Evolutionary conservation across 306 rosid genomes (phyloP).

Genomic region (Rubus parviflorus): DNA sequence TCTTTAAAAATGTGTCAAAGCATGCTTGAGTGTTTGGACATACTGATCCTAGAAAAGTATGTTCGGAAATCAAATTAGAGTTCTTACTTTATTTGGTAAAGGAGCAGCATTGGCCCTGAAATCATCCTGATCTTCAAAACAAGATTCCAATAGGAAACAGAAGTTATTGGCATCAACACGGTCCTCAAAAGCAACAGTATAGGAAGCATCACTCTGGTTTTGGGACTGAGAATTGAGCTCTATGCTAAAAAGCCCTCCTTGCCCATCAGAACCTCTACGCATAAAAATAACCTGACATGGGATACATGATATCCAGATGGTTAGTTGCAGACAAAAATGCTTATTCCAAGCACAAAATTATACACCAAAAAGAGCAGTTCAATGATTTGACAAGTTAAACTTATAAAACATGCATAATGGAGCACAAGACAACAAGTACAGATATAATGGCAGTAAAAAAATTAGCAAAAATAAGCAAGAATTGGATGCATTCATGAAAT

Average conservation of each 20-base stretch:
- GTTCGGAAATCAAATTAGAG: constrained; percentile 3
- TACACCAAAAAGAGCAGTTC: background rate
- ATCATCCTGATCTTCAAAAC: constrained; percentile 68
- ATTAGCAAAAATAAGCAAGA: background rate
- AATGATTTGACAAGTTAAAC: background rate
- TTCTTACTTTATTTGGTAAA: constrained; percentile 59
- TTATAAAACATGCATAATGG: constrained; percentile 1
- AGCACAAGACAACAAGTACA: background rate
- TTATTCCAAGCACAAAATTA: background rate
- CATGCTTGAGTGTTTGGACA: background rate
- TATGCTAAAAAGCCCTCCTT: constrained; percentile 57
- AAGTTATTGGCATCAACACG: constrained; percentile 72
- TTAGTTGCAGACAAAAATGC: constrained; percentile 25
- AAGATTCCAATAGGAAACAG: constrained; percentile 66
- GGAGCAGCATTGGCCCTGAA: constrained; percentile 64
- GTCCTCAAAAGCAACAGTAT: constrained; percentile 78
- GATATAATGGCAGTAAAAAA: background rate
- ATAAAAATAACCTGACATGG: constrained; percentile 61
- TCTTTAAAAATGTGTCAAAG: background rate
- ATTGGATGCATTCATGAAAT: background rate
- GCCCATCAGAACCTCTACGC: constrained; percentile 52
- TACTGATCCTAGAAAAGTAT: background rate
- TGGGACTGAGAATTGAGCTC: constrained; percentile 36
- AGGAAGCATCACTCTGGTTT: constrained; percentile 43
- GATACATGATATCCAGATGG: constrained; percentile 18